Conservation (phyloP, 2,329 filamentous ascomycete species). For the Botrytis fabae region DNA sequence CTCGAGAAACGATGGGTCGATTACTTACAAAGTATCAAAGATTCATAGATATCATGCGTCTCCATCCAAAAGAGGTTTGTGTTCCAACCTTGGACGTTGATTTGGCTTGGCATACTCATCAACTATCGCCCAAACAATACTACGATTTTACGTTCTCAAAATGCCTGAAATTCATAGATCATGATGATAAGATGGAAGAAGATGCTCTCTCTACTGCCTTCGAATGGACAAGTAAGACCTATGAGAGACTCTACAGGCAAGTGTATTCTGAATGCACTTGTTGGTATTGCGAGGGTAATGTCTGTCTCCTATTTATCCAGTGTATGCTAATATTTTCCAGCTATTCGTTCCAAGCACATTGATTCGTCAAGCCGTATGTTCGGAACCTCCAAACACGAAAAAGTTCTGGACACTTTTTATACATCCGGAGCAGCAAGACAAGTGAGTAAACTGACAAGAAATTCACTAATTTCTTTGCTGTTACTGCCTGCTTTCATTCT, state of each 20-base stretch:
- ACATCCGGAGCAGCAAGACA: conserved; percentile 49
- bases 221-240: conserved; percentile 69
- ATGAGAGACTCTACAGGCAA: conserved; percentile 63
- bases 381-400: conserved; percentile 49
- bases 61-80: conserved; percentile 48
- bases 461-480: background rate
- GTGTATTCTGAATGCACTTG: conserved; percentile 78
- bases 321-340: conserved; percentile 24
- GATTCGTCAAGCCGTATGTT: conserved; percentile 49
- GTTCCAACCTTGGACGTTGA: conserved; percentile 77
- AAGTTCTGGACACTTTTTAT: conserved; percentile 50
- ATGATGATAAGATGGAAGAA: conserved; percentile 82
- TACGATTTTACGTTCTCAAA: conserved; percentile 54
- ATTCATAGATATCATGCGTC: conserved; percentile 61
- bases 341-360: conserved; percentile 59
- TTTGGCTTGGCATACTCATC: conserved; percentile 76
- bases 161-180: conserved; percentile 66
- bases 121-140: conserved; percentile 66
- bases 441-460: background rate
- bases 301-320: background rate
- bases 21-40: conserved; percentile 64
- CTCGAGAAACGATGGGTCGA: conserved; percentile 62
- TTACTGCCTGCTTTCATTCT: background rate
- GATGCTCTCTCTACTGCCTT: conserved; percentile 63
- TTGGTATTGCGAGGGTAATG: conserved; percentile 74